Base-by-base conservation (phyloP, 1,284 basidiomycete genomes). In the Ustilago shanxiensis region DNA sequence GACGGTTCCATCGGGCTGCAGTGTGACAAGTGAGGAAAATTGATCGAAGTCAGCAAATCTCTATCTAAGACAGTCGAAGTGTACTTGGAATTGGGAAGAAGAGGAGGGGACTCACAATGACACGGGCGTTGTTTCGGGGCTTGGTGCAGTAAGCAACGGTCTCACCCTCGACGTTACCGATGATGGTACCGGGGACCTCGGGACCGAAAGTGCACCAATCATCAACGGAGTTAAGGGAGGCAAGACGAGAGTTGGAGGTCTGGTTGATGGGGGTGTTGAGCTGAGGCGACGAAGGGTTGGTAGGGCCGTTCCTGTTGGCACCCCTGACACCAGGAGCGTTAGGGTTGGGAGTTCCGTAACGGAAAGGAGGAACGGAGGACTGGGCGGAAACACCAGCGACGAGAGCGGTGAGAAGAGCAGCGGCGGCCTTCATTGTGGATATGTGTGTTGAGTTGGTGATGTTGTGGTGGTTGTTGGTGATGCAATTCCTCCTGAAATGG, bases 131-230 rank as follows among this genome's bases (percentile, higher is more conserved):
- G 79, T 84, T 84, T 28, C 83, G 74, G 18, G 83, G 52, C 74
- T 84, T 91, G 29, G 91, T 91, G 87, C 92, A 93, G 90, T 90
- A 93, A 0, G 91, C 90, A 20, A 93, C 90, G 70, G 89, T 90
- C 81, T 90, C 88, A 35, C 88, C 89, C 86, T 93, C 92, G 7
- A 89, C 89, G 76, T 92, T 88, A 24, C 89, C 91, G 67, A 93
- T 90, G 26, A 87, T 86, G 24, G 80, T 57, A 22, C 85, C 87
- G n/a, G 85, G 60, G 37, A 86, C 83, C 87, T 83, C 87, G 16
- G 83, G 79, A n/a, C 80, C 80, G 51, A 83, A 84, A 16, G 80
- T 84, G 73, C 83, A 84, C 82, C 82, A 85, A 68, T 83, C 82
- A 49, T 83, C 83, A 31, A 82, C 50, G 13, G 66, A 69, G 81